phyloP scores from a whole-genome alignment of 2,329 filamentous ascomycete species.

The Stromatinia cepivora region DNA sequence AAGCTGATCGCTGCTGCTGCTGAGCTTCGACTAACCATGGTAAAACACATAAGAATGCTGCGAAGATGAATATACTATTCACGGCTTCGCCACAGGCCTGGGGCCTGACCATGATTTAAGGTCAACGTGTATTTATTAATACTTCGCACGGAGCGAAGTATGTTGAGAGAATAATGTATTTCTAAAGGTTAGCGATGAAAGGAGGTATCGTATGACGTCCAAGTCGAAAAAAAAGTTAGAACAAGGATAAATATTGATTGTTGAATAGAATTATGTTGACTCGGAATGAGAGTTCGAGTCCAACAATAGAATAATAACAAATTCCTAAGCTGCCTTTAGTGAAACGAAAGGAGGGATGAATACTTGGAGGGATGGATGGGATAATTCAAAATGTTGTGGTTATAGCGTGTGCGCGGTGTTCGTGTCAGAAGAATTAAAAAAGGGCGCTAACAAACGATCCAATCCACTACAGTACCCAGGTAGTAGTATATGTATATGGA shows the following conservation, averaged over 20 bases:
- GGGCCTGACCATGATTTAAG: conserved; percentile 44
- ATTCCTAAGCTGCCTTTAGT: background rate
- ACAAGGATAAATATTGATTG: background rate
- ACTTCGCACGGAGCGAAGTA: conserved; percentile 34
- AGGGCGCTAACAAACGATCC: conserved; percentile 5
- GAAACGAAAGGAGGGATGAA: conserved; percentile 17
- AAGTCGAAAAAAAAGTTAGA: background rate
- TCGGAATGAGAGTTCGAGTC: background rate
- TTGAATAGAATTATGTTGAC: background rate
- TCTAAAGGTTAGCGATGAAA: conserved; percentile 5
- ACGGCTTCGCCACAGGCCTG: conserved; percentile 58
- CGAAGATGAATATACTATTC: conserved; percentile 51
- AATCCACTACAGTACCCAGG: conserved; percentile 11
- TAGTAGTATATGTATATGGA: no score
- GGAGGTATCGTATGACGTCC: conserved; percentile 18
- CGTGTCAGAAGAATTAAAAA: conserved; percentile 19
- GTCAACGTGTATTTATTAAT: conserved; percentile 33
- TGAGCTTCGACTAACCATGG: conserved; percentile 63
- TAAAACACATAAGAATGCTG: conserved; percentile 59
- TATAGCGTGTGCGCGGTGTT: conserved; percentile 7
- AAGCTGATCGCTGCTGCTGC: conserved; percentile 55
- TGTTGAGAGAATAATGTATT: conserved; percentile 27
- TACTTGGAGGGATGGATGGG: background rate
- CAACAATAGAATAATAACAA: background rate
- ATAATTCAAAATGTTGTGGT: conserved; percentile 11